A percentile compares a stretch with the other conserved stretches of the same genome.
These are phyloP conservation scores for Acacia concinna DNA, from an alignment of 331 rosid genomes.

Conservation along the genomic window DNA sequence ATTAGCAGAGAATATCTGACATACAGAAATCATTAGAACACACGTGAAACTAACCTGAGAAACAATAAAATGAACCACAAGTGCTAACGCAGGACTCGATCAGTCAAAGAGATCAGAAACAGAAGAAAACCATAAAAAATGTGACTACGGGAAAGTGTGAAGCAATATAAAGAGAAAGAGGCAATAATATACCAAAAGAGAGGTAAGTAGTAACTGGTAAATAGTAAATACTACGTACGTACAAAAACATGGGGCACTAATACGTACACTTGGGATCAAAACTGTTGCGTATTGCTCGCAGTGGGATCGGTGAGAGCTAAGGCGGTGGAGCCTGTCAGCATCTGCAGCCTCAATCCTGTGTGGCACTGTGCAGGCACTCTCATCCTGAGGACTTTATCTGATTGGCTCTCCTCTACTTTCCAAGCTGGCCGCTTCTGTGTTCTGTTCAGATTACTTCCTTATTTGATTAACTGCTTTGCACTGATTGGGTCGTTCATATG, in stretches of 20 bases:
- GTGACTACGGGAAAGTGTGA: neutral
- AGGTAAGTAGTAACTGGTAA: neutral
- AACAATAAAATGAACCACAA: neutral
- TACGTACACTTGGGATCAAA: neutral
- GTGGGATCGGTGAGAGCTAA: slow-evolving; percentile 1
- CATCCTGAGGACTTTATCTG: neutral
- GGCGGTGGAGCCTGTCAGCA: neutral
- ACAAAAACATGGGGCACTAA: neutral
- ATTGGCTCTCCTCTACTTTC: neutral
- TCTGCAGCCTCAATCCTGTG: neutral
- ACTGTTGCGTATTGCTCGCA: neutral
- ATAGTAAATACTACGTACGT: too few species aligned
- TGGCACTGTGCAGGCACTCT: neutral
- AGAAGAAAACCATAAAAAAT: neutral
- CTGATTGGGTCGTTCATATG: neutral
- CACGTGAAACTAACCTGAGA: neutral
- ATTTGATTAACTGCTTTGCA: neutral
- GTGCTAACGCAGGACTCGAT: neutral
- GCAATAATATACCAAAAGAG: neutral
- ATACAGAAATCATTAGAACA: neutral
- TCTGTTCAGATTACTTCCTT: too few species aligned
- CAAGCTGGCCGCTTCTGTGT: neutral
- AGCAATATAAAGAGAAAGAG: neutral
- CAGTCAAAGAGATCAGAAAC: neutral
- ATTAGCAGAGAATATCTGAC: neutral